Evolutionary conservation across 352 stramenopile species (phyloP), one percentile per base, ranked within the genome.

Genomic region (Phytopythium kandeliae): DNA sequence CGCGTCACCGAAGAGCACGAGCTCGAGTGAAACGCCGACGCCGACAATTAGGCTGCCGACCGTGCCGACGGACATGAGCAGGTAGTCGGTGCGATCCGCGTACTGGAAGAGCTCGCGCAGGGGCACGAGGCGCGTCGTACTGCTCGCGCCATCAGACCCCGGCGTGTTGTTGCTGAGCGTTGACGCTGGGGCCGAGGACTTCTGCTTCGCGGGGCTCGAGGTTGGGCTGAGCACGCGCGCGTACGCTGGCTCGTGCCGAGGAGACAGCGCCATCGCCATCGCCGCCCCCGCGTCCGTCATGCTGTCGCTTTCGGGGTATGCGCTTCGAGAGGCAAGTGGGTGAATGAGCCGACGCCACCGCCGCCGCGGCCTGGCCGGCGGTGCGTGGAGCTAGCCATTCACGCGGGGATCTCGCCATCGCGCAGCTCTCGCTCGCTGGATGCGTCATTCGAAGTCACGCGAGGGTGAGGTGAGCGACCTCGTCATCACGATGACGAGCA

Each of bases 71-170:
- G 24, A 31, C 63, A 84, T 81, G 22, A 84, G 59, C 31, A 67
- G 19, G 35, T 53, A 50, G 46, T 85, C 70, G 0, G 47, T 64
- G 4, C 15, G 3, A 35, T 84, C 68, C 3, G 73, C 67, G 52
- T 77, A 86, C 9, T 56, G 68, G 55, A 87, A 80, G 38, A 89
- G 62, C 46, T 75, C 38, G 0, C 26, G 9, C 28, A 86, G 58
- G 1, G 72, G 53, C 51, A 86, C 74, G 30, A 85, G 36, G n/a
- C n/a, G n/a, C n/a, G n/a, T n/a, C n/a, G n/a, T n/a, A n/a, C n/a
- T n/a, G n/a, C n/a, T n/a, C n/a, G n/a, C n/a, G n/a, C n/a, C n/a
- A n/a, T n/a, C n/a, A n/a, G n/a, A n/a, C n/a, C n/a, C n/a, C n/a
- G n/a, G n/a, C n/a, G n/a, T n/a, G n/a, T n/a, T n/a, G n/a, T n/a